phyloP scores from a whole-genome alignment of 805 yeast genomes.

The Lachancea dasiensis region DNA sequence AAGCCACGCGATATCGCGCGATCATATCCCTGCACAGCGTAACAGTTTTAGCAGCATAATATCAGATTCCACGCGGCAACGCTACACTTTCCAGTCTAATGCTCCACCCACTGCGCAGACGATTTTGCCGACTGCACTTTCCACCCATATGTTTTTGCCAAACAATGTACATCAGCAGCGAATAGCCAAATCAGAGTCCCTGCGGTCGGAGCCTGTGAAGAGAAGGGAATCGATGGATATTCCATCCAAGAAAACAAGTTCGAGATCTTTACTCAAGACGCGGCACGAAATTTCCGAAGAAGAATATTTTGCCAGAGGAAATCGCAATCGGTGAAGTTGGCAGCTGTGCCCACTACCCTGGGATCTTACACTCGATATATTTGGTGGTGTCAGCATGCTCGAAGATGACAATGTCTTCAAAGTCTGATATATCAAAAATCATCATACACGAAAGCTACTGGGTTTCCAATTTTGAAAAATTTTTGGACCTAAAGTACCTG shows the following conservation, averaged over 20 bases:
- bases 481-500: too few relatives aligned
- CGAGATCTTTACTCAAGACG: slow-evolving; percentile 25
- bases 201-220: neutral
- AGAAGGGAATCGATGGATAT: slow-evolving; percentile 31
- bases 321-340: neutral
- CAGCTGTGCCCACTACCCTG: too few relatives aligned
- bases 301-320: slow-evolving; percentile 18
- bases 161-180: slow-evolving; percentile 34
- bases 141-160: slow-evolving; percentile 58
- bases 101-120: slow-evolving; percentile 59
- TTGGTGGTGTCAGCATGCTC: too few relatives aligned
- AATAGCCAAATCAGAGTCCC: slow-evolving; percentile 15
- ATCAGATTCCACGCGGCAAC: slow-evolving; percentile 32
- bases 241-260: slow-evolving; percentile 27
- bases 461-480: too few relatives aligned
- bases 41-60: slow-evolving; percentile 32
- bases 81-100: slow-evolving; percentile 41
- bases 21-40: slow-evolving; percentile 3
- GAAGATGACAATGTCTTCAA: too few relatives aligned
- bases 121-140: slow-evolving; percentile 51
- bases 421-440: too few relatives aligned
- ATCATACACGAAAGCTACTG: too few relatives aligned
- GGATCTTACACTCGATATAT: too few relatives aligned
- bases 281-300: slow-evolving; percentile 32
- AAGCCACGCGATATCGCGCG: slow-evolving; percentile 11